phyloP scores from a whole-genome alignment of 495 filamentous ascomycete genomes.

The Neurospora sp. region DNA sequence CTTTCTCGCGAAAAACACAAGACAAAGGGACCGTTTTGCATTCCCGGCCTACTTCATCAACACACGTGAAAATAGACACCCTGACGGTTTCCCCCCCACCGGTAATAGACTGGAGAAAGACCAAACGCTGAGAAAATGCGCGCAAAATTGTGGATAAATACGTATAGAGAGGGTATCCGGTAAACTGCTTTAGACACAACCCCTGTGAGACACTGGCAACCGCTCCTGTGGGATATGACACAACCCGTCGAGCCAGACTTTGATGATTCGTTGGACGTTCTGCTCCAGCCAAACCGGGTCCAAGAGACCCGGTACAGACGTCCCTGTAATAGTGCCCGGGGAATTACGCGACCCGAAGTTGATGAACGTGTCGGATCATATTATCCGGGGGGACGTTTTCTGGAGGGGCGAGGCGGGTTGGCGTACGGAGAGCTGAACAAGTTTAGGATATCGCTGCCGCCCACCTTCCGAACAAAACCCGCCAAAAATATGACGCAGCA shows the following conservation, averaged over 20 bases:
- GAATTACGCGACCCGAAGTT: background rate
- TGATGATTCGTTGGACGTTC: background rate
- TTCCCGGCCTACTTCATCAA: constrained; percentile 14
- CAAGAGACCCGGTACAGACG: background rate
- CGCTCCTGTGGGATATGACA: background rate
- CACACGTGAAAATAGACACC: constrained; percentile 7
- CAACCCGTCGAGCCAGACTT: background rate
- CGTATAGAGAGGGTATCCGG: background rate
- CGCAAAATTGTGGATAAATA: background rate
- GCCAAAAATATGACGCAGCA: constrained; percentile 6
- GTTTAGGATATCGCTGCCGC: constrained; percentile 9
- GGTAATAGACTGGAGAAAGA: constrained; percentile 2
- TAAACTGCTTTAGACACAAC: background rate
- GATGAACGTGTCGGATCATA: background rate
- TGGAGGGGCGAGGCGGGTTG: background rate
- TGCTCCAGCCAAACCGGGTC: background rate
- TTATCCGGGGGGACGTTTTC: background rate
- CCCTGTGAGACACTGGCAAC: background rate
- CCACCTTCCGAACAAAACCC: constrained; percentile 10
- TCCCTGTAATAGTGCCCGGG: background rate
- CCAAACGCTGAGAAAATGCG: constrained; percentile 8
- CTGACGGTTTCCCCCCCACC: constrained; percentile 4
- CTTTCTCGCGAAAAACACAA: constrained; percentile 1
- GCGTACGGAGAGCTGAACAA: background rate
- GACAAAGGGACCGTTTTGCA: constrained; percentile 10